Evolutionary conservation across 768 basidiomycete genomes (phyloP).

Genomic region (Gymnopilus dilepis): DNA sequence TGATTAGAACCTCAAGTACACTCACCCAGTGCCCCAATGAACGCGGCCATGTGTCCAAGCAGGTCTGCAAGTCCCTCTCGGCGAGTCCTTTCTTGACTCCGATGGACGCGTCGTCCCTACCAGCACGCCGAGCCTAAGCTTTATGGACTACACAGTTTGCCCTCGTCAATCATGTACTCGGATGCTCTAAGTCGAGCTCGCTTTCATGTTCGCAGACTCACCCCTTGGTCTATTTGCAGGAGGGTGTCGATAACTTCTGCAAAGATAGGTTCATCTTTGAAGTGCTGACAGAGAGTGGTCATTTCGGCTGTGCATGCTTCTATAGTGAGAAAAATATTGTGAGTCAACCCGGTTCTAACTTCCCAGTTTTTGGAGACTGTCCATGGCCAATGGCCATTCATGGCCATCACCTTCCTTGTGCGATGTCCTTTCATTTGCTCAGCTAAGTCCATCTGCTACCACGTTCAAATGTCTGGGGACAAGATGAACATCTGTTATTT

Average conservation of each 20-base stretch:
- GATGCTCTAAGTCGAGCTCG: slow-evolving; percentile 29
- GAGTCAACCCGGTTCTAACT: slow-evolving; percentile 19
- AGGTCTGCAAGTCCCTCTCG: too few relatives aligned
- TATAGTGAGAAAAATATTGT: slow-evolving; percentile 22
- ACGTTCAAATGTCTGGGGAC: slow-evolving; percentile 19
- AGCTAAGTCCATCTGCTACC: slow-evolving; percentile 37
- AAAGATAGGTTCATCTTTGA: slow-evolving; percentile 30
- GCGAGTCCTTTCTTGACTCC: too few relatives aligned
- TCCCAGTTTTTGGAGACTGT: slow-evolving; percentile 35
- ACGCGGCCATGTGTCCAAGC: too few relatives aligned
- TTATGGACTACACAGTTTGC: slow-evolving; percentile 35
- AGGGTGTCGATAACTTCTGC: slow-evolving; percentile 29
- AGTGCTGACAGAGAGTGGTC: slow-evolving; percentile 18
- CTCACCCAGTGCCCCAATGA: too few relatives aligned
- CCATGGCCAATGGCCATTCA: too few relatives aligned
- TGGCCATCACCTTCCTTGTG: slow-evolving; percentile 30
- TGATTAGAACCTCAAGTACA: too few relatives aligned
- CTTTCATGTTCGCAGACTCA: slow-evolving; percentile 17
- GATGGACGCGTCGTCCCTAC: too few relatives aligned
- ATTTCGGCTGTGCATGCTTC: background rate
- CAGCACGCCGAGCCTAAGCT: too few relatives aligned
- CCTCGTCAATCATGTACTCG: slow-evolving; percentile 32
- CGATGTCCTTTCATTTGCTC: slow-evolving; percentile 23
- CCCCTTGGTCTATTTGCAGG: slow-evolving; percentile 23
- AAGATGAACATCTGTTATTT: slow-evolving; percentile 31